Evolutionary conservation across 352 stramenopile species (phyloP), one percentile per base, ranked within the genome.

Genomic region (Globisporangium recalcitrans): DNA sequence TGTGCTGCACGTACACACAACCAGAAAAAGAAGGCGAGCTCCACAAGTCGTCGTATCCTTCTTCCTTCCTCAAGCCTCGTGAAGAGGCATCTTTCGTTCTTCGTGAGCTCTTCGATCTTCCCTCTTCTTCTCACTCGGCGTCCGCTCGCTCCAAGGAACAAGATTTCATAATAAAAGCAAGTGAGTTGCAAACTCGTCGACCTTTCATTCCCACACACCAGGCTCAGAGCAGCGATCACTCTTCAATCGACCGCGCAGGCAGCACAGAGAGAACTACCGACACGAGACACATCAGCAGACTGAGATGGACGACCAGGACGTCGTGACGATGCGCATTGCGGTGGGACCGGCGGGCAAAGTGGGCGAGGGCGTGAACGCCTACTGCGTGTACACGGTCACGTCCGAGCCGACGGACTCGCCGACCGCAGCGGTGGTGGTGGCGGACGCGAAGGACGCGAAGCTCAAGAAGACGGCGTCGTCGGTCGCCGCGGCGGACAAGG

Each of bases 301-400:
- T 22, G 22, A 49, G 19, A 60, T 52, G 60, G 34, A 65, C 26
- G 48, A 19, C 22, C 40, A 67, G 21, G 47, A 61, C 52, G 53
- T 47, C 2, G 34, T 24, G 27, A 54, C 36, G 31, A 75, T 78
- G 58, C 67, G 53, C 55, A 89, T 94, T 63, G 72, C 73, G 47
- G 85, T 94, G 10, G 82, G 82, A 16, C 49, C 75, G 7, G 85
- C 85, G 34, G 82, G 85, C 63, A 90, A 90, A 34, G 78, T 94
- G 27, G 85, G 85, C 52, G 85, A 94, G 46, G 82, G 85, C 66
- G 85, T 94, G n/a, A 91, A 92, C 71, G 72, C 77, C 40, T 90
- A 91, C 68, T 86, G 85, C 61, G 82, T 94, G 29, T 94, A 86
- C 75, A 88, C 85, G 53, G 73, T 94, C 65, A 80, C 78, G 53